Percentiles rank a stretch among this genome's conserved stretches.
These are phyloP conservation scores for Metschnikowia colocasiae DNA, from an alignment of 805 yeast species.

Conservation along the genomic window DNA sequence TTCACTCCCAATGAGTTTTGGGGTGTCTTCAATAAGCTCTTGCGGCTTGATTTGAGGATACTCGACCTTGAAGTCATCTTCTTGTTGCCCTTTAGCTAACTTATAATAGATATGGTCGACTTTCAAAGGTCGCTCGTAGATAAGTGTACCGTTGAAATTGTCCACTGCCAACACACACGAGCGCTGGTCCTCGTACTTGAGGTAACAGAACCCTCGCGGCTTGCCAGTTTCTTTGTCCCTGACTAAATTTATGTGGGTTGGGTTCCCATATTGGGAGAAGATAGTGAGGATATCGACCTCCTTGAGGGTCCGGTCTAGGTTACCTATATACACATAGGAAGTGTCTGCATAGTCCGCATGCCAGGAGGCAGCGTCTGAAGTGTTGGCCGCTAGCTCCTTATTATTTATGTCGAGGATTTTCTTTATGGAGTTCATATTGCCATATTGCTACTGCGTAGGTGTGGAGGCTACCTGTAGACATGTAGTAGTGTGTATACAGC, in stretches of 20 bases:
- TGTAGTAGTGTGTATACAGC: conserved; percentile 1
- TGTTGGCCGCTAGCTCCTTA: conserved; percentile 60
- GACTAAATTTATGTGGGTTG: conserved; percentile 66
- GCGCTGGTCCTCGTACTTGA: conserved; percentile 78
- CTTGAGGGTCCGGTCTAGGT: conserved; percentile 57
- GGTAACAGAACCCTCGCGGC: conserved; percentile 72
- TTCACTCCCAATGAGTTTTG: not conserved
- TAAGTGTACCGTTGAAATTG: conserved; percentile 68
- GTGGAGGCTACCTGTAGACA: not conserved
- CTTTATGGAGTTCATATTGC: conserved; percentile 35
- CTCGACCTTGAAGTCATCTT: conserved; percentile 39
- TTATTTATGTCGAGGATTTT: conserved; percentile 57
- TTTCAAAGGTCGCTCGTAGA: conserved; percentile 46
- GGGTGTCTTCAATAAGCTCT: conserved; percentile 7
- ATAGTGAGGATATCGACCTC: conserved; percentile 75
- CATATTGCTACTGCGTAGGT: not conserved
- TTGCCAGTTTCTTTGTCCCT: conserved; percentile 64
- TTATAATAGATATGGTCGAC: conserved; percentile 73
- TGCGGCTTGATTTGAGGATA: conserved; percentile 19
- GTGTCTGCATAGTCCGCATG: conserved; percentile 79
- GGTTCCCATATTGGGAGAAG: conserved; percentile 88
- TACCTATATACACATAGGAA: conserved; percentile 75
- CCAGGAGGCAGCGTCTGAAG: conserved; percentile 73
- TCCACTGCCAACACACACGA: conserved; percentile 85
- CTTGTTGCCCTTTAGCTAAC: conserved; percentile 49